Evolutionary conservation across 2,329 filamentous ascomycete species (phyloP), one percentile per base, ranked within the genome.

Genomic region (Diaporthe vexans): DNA sequence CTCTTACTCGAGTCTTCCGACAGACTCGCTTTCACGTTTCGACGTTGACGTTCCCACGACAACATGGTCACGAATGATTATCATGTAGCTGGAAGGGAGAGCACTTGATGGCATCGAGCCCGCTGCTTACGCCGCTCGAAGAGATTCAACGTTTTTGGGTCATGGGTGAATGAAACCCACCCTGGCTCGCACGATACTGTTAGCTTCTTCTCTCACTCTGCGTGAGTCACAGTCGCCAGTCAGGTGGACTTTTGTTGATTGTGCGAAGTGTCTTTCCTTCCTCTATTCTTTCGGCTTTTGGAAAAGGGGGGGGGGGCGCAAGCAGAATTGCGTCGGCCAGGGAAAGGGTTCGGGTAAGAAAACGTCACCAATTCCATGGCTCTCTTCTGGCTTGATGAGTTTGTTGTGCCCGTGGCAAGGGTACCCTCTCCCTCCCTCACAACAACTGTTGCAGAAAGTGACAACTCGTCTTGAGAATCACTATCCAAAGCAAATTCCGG

Each of bases 301-400:
- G 15, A 40, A 4, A 13, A 19, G 8, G 21, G 37, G 58, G 37
- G 15, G 37, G n/a, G 37, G 4, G 43, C 17, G 29, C 19, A 21
- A 21, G 6, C 46, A 24, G 19, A 21, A 15, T 11, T 61, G 7
- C 15, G 24, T 43, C 15, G 9, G 17, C 11, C 15, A 6, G 13
- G 10, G 35, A 15, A 37, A 46, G 58, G 58, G 58, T 61, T 61
- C 58, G 58, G 58, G 58, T 46, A 26, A 43, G 37, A 29, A 63
- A 63, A 63, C 26, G 59, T 48, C 40, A 29, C 59, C 40, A 33
- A 26, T 26, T 46, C 21, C 24, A 17, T 15, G 24, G 37, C 6
- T n/a, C 37, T 46, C 17, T 13, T 33, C 19, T 46, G 1, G 24
- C 37, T 29, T 29, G 37, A 29, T 46, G 37, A 46, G 43, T 19